Evolutionary conservation across 768 basidiomycete genomes (phyloP).

Genomic region (Austroboletus festivus): DNA sequence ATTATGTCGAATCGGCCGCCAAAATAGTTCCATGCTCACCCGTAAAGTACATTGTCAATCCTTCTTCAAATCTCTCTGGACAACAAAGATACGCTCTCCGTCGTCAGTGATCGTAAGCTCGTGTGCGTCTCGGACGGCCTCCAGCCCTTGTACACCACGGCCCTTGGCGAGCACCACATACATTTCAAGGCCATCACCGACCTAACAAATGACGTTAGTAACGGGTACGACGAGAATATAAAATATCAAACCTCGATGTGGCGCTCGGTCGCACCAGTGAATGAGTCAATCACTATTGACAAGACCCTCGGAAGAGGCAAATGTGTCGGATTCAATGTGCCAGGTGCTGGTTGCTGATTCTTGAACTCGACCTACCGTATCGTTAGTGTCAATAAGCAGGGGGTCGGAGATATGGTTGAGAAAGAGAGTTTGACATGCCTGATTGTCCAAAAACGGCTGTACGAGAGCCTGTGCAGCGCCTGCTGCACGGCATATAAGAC

Average conservation of each 20-base stretch:
- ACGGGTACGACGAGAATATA: conserved; percentile 2
- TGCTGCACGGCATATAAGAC: conserved; percentile 93
- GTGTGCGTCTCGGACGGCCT: conserved; percentile 51
- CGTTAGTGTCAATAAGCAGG: conserved; percentile 36
- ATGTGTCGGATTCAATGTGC: conserved; percentile 73
- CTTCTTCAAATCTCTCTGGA: conserved; percentile 79
- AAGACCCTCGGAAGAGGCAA: conserved; percentile 79
- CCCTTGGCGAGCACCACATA: conserved; percentile 79
- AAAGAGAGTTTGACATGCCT: conserved; percentile 52
- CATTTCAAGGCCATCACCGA: conserved; percentile 94
- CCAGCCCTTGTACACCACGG: conserved; percentile 56
- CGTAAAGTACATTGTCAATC: conserved; percentile 42
- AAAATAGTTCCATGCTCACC: not conserved
- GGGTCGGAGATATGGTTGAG: conserved; percentile 37
- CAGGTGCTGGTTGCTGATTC: conserved; percentile 80
- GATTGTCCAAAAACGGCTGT: conserved; percentile 98
- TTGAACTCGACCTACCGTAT: conserved; percentile 87
- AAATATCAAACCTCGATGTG: conserved; percentile 82
- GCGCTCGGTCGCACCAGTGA: conserved; percentile 95
- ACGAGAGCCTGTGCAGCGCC: conserved; percentile 93
- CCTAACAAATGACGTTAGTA: conserved; percentile 41
- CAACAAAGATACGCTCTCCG: conserved; percentile 73
- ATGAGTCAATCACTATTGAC: conserved; percentile 89
- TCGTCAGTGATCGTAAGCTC: conserved; percentile 62
- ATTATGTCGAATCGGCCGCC: not conserved